Evolutionary conservation across 2,329 filamentous ascomycete species (phyloP).

Genomic region (Fonsecaea erecta): DNA sequence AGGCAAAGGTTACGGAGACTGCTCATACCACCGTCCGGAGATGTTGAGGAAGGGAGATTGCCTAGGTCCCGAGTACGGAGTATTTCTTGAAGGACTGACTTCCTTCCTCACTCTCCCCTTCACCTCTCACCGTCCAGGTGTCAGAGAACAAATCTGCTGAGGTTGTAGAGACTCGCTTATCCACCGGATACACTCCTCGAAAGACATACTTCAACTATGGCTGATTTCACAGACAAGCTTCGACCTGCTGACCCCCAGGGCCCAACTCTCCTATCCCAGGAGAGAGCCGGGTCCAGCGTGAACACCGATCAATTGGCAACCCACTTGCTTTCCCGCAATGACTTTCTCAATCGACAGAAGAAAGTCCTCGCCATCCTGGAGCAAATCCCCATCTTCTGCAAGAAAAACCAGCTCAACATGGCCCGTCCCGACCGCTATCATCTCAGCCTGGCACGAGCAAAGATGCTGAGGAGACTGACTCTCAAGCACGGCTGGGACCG

Average conservation of each 20-base stretch:
- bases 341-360: slow-evolving; percentile 55
- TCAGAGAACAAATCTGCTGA: background rate
- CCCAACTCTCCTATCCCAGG: slow-evolving; percentile 51
- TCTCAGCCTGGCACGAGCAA: slow-evolving; percentile 58
- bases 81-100: background rate
- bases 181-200: background rate
- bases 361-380: slow-evolving; percentile 53
- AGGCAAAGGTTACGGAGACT: background rate
- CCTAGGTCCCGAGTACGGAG: background rate
- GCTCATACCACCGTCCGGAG: background rate
- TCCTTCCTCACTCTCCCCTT: background rate
- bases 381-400: slow-evolving; percentile 55
- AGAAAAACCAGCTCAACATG: slow-evolving; percentile 57
- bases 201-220: slow-evolving; percentile 39
- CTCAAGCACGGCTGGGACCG: slow-evolving; percentile 54
- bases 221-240: slow-evolving; percentile 55
- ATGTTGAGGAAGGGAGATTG: background rate
- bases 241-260: slow-evolving; percentile 54
- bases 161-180: background rate
- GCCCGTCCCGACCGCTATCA: slow-evolving; percentile 59
- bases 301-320: slow-evolving; percentile 51
- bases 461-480: slow-evolving; percentile 54
- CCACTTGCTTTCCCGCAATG: slow-evolving; percentile 54
- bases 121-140: background rate
- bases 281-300: slow-evolving; percentile 53